A percentile compares a stretch with the other conserved stretches of the same genome.
Evolutionary conservation across 2,329 filamentous ascomycete species (phyloP).

Genomic region (Beauveria sp.): DNA sequence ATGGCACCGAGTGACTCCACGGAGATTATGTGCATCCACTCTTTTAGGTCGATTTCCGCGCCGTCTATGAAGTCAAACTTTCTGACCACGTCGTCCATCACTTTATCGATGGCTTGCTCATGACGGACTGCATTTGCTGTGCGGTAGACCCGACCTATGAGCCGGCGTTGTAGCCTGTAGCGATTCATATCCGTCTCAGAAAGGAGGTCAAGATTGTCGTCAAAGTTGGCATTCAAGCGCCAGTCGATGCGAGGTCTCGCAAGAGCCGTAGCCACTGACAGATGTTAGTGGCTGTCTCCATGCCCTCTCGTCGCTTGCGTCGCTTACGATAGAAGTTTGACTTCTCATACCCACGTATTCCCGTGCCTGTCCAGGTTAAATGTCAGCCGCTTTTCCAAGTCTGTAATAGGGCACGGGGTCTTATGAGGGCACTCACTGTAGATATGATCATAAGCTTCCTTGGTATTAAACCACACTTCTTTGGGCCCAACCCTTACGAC

Average conservation of each 20-base stretch:
- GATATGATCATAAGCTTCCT: constrained; percentile 38
- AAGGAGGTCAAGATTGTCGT: constrained; percentile 42
- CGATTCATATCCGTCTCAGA: constrained; percentile 39
- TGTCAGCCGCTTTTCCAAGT: background rate
- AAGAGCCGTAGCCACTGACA: constrained; percentile 37
- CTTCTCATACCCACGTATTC: constrained; percentile 40
- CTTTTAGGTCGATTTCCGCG: constrained; percentile 37
- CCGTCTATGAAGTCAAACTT: constrained; percentile 30
- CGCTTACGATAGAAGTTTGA: constrained; percentile 44
- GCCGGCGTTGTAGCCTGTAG: constrained; percentile 40
- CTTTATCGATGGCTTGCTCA: constrained; percentile 32
- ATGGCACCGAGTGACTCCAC: constrained; percentile 44
- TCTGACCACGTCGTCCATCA: constrained; percentile 27
- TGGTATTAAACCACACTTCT: constrained; percentile 44
- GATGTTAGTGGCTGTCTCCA: background rate
- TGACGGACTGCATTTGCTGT: constrained; percentile 34
- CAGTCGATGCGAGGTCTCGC: constrained; percentile 35
- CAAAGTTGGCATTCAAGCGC: constrained; percentile 25
- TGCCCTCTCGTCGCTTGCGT: no score
- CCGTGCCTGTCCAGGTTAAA: constrained; percentile 26
- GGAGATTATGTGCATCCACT: constrained; percentile 50
- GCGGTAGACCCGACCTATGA: constrained; percentile 42
- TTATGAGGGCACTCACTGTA: constrained; percentile 31
- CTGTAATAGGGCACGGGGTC: no score
- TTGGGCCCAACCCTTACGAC: constrained; percentile 46